Evolutionary conservation across 331 rosid genomes (phyloP).

Genomic region (Telfairia occidentalis): DNA sequence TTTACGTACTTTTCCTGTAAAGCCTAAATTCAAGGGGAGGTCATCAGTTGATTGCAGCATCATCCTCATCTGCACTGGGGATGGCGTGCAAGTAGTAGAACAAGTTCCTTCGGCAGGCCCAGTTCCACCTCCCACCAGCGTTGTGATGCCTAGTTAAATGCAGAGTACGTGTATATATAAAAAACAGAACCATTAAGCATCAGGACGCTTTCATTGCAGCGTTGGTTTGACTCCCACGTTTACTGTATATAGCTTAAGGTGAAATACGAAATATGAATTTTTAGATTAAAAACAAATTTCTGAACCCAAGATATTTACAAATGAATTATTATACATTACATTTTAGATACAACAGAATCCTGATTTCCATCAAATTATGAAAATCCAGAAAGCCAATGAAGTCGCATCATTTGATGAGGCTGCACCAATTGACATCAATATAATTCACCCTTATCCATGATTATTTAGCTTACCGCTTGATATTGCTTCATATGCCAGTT

Average conservation of each 20-base stretch:
- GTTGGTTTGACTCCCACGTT: background rate
- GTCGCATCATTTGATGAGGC: background rate
- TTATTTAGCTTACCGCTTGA: slow-evolving; percentile 56
- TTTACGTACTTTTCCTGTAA: slow-evolving; percentile 69
- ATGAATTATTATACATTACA: background rate
- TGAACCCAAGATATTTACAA: background rate
- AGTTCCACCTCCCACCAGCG: slow-evolving; percentile 92
- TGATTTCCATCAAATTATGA: background rate
- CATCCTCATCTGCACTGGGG: slow-evolving; percentile 55
- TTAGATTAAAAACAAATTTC: background rate
- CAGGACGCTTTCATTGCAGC: background rate
- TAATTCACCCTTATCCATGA: background rate
- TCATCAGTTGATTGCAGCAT: slow-evolving; percentile 89
- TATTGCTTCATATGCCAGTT: slow-evolving; percentile 65
- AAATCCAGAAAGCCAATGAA: background rate
- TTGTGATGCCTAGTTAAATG: slow-evolving; percentile 60
- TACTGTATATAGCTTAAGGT: background rate
- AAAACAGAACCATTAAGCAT: background rate
- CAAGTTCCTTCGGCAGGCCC: slow-evolving; percentile 91
- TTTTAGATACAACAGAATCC: background rate
- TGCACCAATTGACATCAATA: background rate
- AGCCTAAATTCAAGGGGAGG: slow-evolving; percentile 82
- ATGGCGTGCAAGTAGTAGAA: slow-evolving; percentile 93
- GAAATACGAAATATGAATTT: background rate
- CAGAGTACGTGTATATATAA: background rate